A percentile compares a stretch with the other conserved stretches of the same genome.
Conservation (phyloP, 306 rosid species). For the barrel medic (Medicago truncatula) region DNA sequence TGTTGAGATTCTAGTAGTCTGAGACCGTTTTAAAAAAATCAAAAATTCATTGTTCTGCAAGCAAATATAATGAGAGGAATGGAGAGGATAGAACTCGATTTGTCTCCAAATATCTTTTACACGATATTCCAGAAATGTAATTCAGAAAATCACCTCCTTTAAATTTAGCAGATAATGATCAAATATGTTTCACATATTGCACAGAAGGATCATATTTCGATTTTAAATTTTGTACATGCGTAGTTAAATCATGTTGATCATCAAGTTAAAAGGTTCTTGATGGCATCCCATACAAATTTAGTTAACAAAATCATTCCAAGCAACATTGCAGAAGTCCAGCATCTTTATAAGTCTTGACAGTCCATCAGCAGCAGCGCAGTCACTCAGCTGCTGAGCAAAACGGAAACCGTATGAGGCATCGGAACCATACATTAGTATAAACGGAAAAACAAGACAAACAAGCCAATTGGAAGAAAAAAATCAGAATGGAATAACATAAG, state of each 20-base stretch:
- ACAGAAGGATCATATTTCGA: slow-evolving; percentile 34
- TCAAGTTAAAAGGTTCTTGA: slow-evolving; percentile 44
- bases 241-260: slow-evolving; percentile 47
- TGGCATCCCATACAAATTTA: slow-evolving; percentile 50
- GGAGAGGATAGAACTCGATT: not conserved
- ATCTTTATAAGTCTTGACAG: slow-evolving; percentile 40
- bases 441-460: slow-evolving; percentile 3
- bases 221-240: slow-evolving; percentile 41
- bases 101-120: not conserved
- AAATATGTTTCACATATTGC: slow-evolving; percentile 33
- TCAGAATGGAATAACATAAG: slow-evolving; percentile 14
- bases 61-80: not conserved
- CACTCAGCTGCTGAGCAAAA: slow-evolving; percentile 57
- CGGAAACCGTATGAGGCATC: slow-evolving; percentile 28
- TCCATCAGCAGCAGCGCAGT: slow-evolving; percentile 8
- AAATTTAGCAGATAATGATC: slow-evolving; percentile 14
- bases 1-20: not conserved
- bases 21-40: not conserved
- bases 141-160: not conserved
- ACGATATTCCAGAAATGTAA: not conserved
- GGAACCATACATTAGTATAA: slow-evolving; percentile 29
- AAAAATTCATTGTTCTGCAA: not conserved
- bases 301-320: slow-evolving; percentile 49
- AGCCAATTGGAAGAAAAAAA: not conserved
- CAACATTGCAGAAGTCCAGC: slow-evolving; percentile 41